Evolutionary conservation across 2,329 filamentous ascomycete genomes (phyloP), one percentile per base, ranked within the genome.

Genomic region (Tolypocladium tundrense): DNA sequence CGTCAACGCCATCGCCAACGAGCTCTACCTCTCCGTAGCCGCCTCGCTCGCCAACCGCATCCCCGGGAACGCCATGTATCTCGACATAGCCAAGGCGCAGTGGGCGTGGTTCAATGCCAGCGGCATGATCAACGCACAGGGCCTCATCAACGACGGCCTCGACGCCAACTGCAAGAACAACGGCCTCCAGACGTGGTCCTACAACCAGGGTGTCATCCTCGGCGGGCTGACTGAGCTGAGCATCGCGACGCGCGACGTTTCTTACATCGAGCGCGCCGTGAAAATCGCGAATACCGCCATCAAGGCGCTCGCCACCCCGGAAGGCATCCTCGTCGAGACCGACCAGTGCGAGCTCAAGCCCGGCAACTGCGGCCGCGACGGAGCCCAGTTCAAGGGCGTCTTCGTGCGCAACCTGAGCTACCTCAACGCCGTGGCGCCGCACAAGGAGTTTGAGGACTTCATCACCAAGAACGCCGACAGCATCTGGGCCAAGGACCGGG

Each of bases 361-460:
- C 10, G 68, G 68, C 45, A 63, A 73, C 61, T 81, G 77, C 57
- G 75, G 73, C 13, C 68, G 65, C 21, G 80, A 85, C 59, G 79
- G 76, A 1, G 77, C 81, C 40, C 84, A 88, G 65, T 91, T 90
- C 78, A 90, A 91, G 70, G 88, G 88, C 4, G 76, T 90, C 41
- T 88, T 90, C 61, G 77, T 82, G 19, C 79, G 86, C 24, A 88
- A 88, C 65, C 72, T 91, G 24, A 76, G 78, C 40, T 79, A 81
- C 57, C 70, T 91, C 40, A 75, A 87, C 27, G 65, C 71, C 1
- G 79, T 70, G 3, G 77, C 77, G 1, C 80, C 81, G 0, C 72
- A 79, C 42, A 68, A 74, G 3, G 68, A 68, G 11, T 86, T 84
- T 65, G 72, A 70, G 14, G 67, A 72, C 2, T 85, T 86, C 57